Evolutionary conservation across 2,329 filamentous ascomycete genomes (phyloP).

Genomic region (Talaromyces amestolkiae): DNA sequence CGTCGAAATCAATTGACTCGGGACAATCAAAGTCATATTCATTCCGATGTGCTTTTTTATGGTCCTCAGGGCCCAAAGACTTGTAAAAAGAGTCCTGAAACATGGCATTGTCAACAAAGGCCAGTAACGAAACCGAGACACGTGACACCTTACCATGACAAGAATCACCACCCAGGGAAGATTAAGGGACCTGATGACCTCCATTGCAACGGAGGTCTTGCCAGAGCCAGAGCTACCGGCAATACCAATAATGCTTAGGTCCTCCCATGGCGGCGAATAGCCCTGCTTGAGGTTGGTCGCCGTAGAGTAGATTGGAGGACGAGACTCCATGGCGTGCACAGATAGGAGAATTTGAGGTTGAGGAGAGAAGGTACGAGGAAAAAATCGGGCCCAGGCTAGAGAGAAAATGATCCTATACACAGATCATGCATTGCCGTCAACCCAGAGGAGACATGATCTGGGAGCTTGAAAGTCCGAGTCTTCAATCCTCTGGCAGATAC

Average conservation of each 20-base stretch:
- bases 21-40: conserved; percentile 97
- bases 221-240: conserved; percentile 93
- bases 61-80: conserved; percentile 74
- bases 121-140: neutral
- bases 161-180: conserved; percentile 97
- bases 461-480: conserved; percentile 6
- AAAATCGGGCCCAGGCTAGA: conserved; percentile 10
- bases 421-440: conserved; percentile 14
- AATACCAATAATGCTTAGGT: conserved; percentile 94
- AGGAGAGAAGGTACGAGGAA: neutral
- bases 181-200: conserved; percentile 85
- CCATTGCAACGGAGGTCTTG: conserved; percentile 89
- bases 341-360: conserved; percentile 4
- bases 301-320: conserved; percentile 37
- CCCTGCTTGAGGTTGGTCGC: conserved; percentile 46
- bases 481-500: conserved; percentile 1
- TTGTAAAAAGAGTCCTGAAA: conserved; percentile 95
- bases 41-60: conserved; percentile 76
- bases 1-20: conserved; percentile 90
- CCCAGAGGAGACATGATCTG: conserved; percentile 7
- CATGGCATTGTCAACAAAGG: conserved; percentile 9
- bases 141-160: conserved; percentile 69
- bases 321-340: conserved; percentile 32
- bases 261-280: conserved; percentile 92
- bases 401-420: conserved; percentile 11